A percentile compares a stretch with the other conserved stretches of the same genome.
Evolutionary conservation across 768 basidiomycete genomes (phyloP).

Genomic region (Pulveroboletus sp.): DNA sequence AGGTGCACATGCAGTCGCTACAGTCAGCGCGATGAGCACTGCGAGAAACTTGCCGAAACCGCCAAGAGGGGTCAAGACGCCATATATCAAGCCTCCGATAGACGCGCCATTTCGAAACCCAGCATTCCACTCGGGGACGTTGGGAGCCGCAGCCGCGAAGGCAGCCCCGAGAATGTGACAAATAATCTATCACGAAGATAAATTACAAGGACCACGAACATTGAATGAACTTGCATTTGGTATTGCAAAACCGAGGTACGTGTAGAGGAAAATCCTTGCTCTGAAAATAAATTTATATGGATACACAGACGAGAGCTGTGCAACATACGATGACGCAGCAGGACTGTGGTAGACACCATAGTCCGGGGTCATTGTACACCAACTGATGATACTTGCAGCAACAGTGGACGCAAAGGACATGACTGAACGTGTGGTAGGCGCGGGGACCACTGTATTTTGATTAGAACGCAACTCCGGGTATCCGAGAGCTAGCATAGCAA

Average conservation of each 20-base stretch:
- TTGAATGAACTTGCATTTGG: conserved; percentile 35
- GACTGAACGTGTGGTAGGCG: conserved; percentile 34
- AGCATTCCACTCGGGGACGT: conserved; percentile 37
- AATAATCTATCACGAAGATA: conserved; percentile 30
- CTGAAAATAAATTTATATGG: conserved; percentile 17
- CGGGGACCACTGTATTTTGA: conserved; percentile 32
- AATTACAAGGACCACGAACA: not conserved
- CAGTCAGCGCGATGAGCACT: conserved; percentile 49
- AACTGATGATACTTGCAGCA: conserved; percentile 43
- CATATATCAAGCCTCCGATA: conserved; percentile 43
- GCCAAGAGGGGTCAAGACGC: conserved; percentile 38
- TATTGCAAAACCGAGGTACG: conserved; percentile 44
- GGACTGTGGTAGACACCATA: conserved; percentile 52
- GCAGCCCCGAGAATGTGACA: conserved; percentile 44
- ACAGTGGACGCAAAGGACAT: conserved; percentile 46
- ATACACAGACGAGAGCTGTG: not conserved
- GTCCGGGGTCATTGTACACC: conserved; percentile 44
- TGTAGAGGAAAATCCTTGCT: conserved; percentile 40
- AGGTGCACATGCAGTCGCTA: conserved; percentile 55
- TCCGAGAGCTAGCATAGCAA: conserved; percentile 66
- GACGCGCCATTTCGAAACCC: conserved; percentile 41
- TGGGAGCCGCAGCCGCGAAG: conserved; percentile 41
- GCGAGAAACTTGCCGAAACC: conserved; percentile 48
- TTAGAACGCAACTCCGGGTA: conserved; percentile 59
- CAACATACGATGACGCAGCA: conserved; percentile 56